Evolutionary conservation across 441 rosid genomes (phyloP).

Genomic region (Arabidopsis lyrata): DNA sequence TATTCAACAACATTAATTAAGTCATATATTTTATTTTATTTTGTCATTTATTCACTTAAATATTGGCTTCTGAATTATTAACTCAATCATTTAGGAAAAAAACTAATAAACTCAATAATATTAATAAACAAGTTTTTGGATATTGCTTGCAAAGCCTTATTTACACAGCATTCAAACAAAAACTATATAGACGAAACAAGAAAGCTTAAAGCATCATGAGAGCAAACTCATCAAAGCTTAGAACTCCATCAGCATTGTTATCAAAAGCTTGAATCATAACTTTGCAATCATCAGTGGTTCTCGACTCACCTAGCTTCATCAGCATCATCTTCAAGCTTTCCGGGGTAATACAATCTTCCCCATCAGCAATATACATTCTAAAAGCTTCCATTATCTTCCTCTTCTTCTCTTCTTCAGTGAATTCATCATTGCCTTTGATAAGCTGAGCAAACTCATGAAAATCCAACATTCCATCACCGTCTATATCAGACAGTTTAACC

Average conservation of each 20-base stretch:
- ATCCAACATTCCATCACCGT: conserved; percentile 66
- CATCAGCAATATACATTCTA: conserved; percentile 59
- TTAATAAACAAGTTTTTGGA: conserved; percentile 1
- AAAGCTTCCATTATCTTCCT: conserved; percentile 60
- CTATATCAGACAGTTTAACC: conserved; percentile 54
- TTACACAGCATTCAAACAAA: conserved; percentile 20
- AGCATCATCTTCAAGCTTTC: conserved; percentile 65
- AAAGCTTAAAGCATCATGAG: conserved; percentile 54
- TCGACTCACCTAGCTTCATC: conserved; percentile 56
- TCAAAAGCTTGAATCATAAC: conserved; percentile 66
- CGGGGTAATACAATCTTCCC: conserved; percentile 58
- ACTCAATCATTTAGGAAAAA: too few species aligned
- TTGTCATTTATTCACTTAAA: too few species aligned
- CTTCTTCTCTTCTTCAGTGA: conserved; percentile 50
- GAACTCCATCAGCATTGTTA: conserved; percentile 64
- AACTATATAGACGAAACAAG: neutral
- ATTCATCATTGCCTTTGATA: conserved; percentile 45
- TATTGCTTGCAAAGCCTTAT: conserved; percentile 31
- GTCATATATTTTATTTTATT: too few species aligned
- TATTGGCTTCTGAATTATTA: neutral
- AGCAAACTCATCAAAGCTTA: conserved; percentile 72
- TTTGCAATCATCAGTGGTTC: conserved; percentile 56
- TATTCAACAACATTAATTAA: too few species aligned
- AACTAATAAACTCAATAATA: neutral
- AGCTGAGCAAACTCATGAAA: conserved; percentile 59